phyloP scores from a whole-genome alignment of 1,139 yeast species.

The Debaryomyces coudertii region DNA sequence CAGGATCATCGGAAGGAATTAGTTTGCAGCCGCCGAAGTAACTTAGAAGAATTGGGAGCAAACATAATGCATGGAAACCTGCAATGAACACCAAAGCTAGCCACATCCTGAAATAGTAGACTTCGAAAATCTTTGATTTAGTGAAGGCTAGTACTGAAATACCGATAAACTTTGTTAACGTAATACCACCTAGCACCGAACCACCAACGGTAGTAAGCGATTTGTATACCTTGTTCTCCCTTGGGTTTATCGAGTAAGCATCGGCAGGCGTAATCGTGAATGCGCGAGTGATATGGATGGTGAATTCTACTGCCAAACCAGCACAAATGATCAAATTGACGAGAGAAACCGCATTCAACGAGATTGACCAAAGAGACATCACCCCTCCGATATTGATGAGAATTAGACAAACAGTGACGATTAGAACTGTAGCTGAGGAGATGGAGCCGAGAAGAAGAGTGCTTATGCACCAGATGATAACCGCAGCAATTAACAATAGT shows the following conservation, averaged over 20 bases:
- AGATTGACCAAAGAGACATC: conserved; percentile 73
- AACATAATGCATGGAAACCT: conserved; percentile 73
- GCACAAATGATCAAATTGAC: conserved; percentile 89
- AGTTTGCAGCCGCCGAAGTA: conserved; percentile 47
- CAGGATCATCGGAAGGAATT: background rate
- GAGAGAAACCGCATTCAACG: conserved; percentile 85
- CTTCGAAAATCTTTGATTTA: conserved; percentile 80
- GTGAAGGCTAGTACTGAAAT: conserved; percentile 86
- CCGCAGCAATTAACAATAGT: conserved; percentile 59
- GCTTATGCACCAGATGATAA: conserved; percentile 57
- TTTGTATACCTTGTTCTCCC: conserved; percentile 2
- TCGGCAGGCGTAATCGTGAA: conserved; percentile 42
- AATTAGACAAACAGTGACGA: conserved; percentile 63
- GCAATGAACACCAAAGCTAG: conserved; percentile 76
- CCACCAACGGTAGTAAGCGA: conserved; percentile 81
- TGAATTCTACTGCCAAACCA: conserved; percentile 92
- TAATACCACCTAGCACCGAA: conserved; percentile 86
- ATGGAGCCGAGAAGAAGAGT: conserved; percentile 67
- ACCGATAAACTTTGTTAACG: conserved; percentile 87
- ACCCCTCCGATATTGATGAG: conserved; percentile 77
- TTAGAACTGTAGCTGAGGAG: conserved; percentile 58
- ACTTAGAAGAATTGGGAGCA: conserved; percentile 75
- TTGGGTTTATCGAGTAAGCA: background rate
- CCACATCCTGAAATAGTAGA: conserved; percentile 97
- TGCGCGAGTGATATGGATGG: conserved; percentile 83